Conservation (phyloP, 106 monocot genomes). For the Acorus gramineus region DNA sequence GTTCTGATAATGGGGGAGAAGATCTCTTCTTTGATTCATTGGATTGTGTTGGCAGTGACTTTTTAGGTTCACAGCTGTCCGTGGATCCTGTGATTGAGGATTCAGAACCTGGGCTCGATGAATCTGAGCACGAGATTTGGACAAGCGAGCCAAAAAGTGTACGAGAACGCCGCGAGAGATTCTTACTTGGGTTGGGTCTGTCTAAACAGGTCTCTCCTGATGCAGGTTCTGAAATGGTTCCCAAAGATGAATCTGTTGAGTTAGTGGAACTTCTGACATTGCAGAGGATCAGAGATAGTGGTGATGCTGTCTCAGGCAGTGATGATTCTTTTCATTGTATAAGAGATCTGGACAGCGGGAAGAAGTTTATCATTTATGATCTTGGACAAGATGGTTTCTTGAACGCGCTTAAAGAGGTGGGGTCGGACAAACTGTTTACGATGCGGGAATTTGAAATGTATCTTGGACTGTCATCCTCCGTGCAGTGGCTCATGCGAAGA, state of each 20-base stretch:
- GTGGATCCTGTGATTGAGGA: slow-evolving; percentile 6
- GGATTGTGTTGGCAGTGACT: slow-evolving; percentile 15
- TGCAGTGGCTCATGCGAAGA: slow-evolving; percentile 30
- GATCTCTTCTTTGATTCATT: slow-evolving; percentile 44
- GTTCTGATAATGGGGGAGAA: slow-evolving; percentile 22
- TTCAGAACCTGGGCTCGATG: slow-evolving; percentile 5
- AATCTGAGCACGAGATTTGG: slow-evolving; percentile 33
- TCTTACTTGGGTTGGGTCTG: slow-evolving; percentile 33
- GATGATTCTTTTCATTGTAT: slow-evolving; percentile 21
- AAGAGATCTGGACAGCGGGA: slow-evolving; percentile 48
- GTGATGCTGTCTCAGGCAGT: slow-evolving; percentile 7
- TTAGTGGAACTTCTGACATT: background rate
- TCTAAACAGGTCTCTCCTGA: slow-evolving; percentile 17
- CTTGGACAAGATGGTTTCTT: slow-evolving; percentile 20
- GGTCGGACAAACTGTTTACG: slow-evolving; percentile 35
- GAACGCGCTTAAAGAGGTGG: slow-evolving; percentile 40
- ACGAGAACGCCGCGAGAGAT: slow-evolving; percentile 41
- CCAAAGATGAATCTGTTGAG: slow-evolving; percentile 3
- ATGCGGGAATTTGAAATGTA: slow-evolving; percentile 41
- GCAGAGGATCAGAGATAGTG: slow-evolving; percentile 10
- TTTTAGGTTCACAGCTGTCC: slow-evolving; percentile 20
- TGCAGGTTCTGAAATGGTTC: background rate
- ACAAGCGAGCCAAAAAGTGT: slow-evolving; percentile 32
- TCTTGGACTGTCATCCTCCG: slow-evolving; percentile 32
- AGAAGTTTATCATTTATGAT: slow-evolving; percentile 33